Base-by-base conservation (phyloP, 345 rosid species). In the Laguncularia racemosa region DNA sequence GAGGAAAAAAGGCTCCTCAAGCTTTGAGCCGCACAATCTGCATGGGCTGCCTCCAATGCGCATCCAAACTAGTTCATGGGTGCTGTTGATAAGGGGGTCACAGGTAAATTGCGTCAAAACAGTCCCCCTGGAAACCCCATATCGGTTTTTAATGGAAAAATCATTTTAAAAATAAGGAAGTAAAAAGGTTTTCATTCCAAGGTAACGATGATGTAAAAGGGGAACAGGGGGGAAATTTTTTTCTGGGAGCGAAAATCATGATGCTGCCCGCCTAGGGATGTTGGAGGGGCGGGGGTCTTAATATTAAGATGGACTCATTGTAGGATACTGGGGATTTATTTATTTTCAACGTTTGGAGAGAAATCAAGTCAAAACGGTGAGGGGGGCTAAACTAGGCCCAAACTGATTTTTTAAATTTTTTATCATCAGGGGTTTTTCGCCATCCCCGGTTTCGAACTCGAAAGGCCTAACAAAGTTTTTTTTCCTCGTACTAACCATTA, bases 91-190 rank as follows among this genome's bases (percentile, higher is more conserved):
- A 88, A 86, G 67, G 80, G 79, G 18, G 78, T 88, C 55, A 86
- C 92, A 0, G 88, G 91, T 53, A 73, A 84, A 76, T 89, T 90
- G 92, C 91, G 67, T 71, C 84, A 0, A 82, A 81, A 60, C 82
- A 56, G 46, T 74, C 82, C 54, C 12, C 62, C 55, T n/a, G n/a
- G 9, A 33, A 5, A 46, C 10, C 55, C 73, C 52, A 2, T 55
- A 77, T 62, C 79, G 69, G 53, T 72, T 63, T 16, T 84, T 81
- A 65, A 72, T 61, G 64, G 86, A n/a, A n/a, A 83, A 64, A 74
- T 67, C 62, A 61, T n/a, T n/a, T 68, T 64, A 76, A 73, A 57
- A 65, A 74, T 65, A 57, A 70, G 3, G 91, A 78, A 59, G 43
- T 56, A 10, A 84, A 77, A 20, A 76, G 57, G 73, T 70, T 20